A percentile compares a stretch with the other conserved stretches of the same genome.
Evolutionary conservation across 768 basidiomycete genomes (phyloP).

Genomic region (Auricularia auricula-judae): DNA sequence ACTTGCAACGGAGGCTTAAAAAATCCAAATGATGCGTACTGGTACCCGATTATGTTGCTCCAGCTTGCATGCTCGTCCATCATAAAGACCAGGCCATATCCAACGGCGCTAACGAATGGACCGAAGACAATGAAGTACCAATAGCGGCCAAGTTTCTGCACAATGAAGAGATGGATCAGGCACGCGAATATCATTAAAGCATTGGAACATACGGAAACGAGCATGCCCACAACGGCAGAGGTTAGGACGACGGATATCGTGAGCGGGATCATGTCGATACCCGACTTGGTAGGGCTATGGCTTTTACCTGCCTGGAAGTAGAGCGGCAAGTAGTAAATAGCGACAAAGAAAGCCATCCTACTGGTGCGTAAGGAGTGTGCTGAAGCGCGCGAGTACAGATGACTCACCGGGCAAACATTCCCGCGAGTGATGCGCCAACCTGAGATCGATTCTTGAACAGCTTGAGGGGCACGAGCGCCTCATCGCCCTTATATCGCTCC

Average conservation of each 20-base stretch:
- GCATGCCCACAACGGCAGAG: slow-evolving; percentile 18
- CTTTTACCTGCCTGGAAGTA: slow-evolving; percentile 22
- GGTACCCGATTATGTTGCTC: slow-evolving; percentile 24
- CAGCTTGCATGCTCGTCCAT: slow-evolving; percentile 15
- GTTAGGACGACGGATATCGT: slow-evolving; percentile 21
- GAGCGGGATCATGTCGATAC: slow-evolving; percentile 30
- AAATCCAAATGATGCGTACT: slow-evolving; percentile 22
- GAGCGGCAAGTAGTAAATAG: slow-evolving; percentile 13
- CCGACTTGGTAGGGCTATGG: slow-evolving; percentile 25
- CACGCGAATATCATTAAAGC: too few relatives aligned
- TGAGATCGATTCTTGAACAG: slow-evolving; percentile 22
- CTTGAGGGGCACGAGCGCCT: slow-evolving; percentile 28
- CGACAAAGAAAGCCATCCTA: slow-evolving; percentile 3
- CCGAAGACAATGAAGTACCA: neutral
- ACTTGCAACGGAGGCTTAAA: too few relatives aligned
- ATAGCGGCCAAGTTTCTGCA: neutral
- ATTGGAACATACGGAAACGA: slow-evolving; percentile 7
- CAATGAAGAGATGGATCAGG: neutral
- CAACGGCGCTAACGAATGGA: slow-evolving; percentile 10
- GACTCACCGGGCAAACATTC: neutral
- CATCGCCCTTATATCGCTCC: slow-evolving; percentile 22
- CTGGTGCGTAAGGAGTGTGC: neutral
- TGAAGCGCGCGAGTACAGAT: neutral
- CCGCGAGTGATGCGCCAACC: slow-evolving; percentile 19
- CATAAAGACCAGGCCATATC: slow-evolving; percentile 28